These are phyloP conservation scores for Neofusicoccum sp. DNA, from an alignment of 2,329 filamentous ascomycete species.

Conservation along the genomic window DNA sequence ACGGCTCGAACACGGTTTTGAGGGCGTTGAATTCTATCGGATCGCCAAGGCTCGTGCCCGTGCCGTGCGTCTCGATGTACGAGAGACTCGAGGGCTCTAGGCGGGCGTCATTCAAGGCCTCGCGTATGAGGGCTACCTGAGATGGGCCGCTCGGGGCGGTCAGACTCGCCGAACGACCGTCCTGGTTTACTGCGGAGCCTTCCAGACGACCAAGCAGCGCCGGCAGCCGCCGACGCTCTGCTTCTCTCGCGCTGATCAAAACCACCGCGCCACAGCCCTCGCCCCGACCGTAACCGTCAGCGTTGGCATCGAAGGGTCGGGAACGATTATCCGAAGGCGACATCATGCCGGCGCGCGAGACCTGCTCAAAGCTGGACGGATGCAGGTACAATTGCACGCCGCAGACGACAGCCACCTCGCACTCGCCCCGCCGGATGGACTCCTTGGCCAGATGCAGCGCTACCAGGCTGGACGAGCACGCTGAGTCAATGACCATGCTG, in stretches of 20 bases:
- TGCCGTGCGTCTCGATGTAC: constrained; percentile 49
- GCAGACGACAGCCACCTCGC: constrained; percentile 17
- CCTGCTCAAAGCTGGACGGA: constrained; percentile 28
- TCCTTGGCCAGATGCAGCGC: constrained; percentile 34
- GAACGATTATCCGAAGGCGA: constrained; percentile 37
- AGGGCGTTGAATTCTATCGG: constrained; percentile 41
- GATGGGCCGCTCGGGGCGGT: constrained; percentile 60
- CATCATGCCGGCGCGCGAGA: constrained; percentile 26
- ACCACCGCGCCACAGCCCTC: constrained; percentile 63
- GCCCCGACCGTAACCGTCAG: constrained; percentile 65
- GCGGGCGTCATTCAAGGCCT: constrained; percentile 41
- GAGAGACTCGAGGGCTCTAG: constrained; percentile 26
- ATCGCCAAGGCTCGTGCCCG: constrained; percentile 59
- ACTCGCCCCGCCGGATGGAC: constrained; percentile 23
- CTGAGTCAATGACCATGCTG: constrained; percentile 35
- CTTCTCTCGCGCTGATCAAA: constrained; percentile 61
- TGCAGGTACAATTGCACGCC: constrained; percentile 29
- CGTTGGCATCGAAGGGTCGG: constrained; percentile 51
- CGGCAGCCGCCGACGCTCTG: constrained; percentile 54
- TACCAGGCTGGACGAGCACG: constrained; percentile 33
- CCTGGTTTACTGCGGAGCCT: constrained; percentile 47
- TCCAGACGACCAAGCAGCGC: constrained; percentile 56
- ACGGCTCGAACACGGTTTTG: constrained; percentile 23
- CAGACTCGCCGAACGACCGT: constrained; percentile 60
- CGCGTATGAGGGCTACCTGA: constrained; percentile 39